Evolutionary conservation across 257 asterid genomes (phyloP).

Genomic region (Fraxinus pennsylvanica): DNA sequence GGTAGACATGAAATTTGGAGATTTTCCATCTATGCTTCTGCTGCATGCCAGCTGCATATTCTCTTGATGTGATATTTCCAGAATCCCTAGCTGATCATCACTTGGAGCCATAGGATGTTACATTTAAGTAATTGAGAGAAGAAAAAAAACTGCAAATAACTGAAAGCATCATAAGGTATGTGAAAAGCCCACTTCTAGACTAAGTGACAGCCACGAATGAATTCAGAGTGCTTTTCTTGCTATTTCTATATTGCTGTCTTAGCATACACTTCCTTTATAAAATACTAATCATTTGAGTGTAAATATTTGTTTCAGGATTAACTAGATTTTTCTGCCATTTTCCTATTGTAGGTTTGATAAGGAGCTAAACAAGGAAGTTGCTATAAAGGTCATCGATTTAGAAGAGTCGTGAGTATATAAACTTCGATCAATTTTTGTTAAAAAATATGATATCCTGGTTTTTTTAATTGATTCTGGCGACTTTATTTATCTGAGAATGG

Average conservation of each 20-base stretch:
- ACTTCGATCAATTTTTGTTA: not conserved
- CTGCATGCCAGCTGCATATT: not conserved
- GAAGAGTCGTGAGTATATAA: constrained; percentile 95
- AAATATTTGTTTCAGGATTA: constrained; percentile 16
- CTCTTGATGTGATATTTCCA: not conserved
- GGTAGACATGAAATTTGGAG: not conserved
- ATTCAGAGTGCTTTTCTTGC: not conserved
- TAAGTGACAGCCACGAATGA: not conserved
- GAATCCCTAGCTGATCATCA: not conserved
- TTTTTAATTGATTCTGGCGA: not conserved
- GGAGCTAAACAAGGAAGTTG: constrained; percentile 90
- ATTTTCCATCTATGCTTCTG: not conserved
- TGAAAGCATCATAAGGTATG: not conserved
- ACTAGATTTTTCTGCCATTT: constrained; percentile 15
- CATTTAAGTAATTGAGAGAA: not conserved
- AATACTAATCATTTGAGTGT: not conserved
- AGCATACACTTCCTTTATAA: constrained; percentile 1
- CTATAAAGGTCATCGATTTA: constrained; percentile 96
- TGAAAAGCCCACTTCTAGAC: not conserved
- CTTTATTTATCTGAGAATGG: not conserved
- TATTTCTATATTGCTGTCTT: not conserved
- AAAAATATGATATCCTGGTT: not conserved
- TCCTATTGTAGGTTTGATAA: constrained; percentile 78
- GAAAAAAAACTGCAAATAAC: not conserved
- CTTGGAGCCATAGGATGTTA: not conserved